Percentiles rank a stretch among this genome's conserved stretches.
These are phyloP conservation scores for Dittrichia graveolens DNA, from an alignment of 129 eudicot species.

Conservation along the genomic window DNA sequence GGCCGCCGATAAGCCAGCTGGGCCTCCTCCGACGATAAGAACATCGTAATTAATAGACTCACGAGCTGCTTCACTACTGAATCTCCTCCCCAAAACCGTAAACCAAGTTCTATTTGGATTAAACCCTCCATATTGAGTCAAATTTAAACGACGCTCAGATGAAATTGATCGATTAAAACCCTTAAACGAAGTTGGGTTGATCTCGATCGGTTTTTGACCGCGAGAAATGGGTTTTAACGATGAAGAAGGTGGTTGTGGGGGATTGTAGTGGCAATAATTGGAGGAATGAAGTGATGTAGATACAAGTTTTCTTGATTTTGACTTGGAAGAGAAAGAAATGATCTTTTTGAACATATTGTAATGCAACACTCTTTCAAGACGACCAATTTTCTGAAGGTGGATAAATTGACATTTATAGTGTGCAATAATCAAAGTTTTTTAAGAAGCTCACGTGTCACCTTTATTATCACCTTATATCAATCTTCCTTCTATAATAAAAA, in stretches of 20 bases:
- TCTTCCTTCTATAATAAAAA: no score
- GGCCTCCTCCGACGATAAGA: conserved; percentile 93
- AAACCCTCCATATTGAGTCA: neutral
- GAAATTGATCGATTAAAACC: conserved; percentile 31
- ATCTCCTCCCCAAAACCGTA: conserved; percentile 35
- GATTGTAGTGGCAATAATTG: conserved; percentile 1
- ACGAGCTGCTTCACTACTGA: conserved; percentile 52
- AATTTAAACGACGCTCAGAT: conserved; percentile 43
- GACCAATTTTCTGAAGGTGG: neutral
- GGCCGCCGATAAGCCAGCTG: conserved; percentile 93
- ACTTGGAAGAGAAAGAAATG: conserved; percentile 24
- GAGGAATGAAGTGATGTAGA: neutral
- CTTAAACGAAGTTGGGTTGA: conserved; percentile 5
- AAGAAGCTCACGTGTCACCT: no score
- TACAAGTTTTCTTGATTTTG: conserved; percentile 29
- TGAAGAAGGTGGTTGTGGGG: conserved; percentile 4
- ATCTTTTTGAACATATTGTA: conserved; percentile 36
- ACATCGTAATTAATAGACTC: conserved; percentile 81
- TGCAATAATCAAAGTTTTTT: no score
- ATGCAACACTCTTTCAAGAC: neutral
- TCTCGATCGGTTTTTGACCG: neutral
- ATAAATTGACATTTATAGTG: no score
- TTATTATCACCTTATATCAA: no score
- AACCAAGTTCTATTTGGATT: conserved; percentile 33
- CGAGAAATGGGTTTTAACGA: conserved; percentile 19